phyloP scores from a whole-genome alignment of 148 eudicot genomes.

The Nepenthes gracilis region DNA sequence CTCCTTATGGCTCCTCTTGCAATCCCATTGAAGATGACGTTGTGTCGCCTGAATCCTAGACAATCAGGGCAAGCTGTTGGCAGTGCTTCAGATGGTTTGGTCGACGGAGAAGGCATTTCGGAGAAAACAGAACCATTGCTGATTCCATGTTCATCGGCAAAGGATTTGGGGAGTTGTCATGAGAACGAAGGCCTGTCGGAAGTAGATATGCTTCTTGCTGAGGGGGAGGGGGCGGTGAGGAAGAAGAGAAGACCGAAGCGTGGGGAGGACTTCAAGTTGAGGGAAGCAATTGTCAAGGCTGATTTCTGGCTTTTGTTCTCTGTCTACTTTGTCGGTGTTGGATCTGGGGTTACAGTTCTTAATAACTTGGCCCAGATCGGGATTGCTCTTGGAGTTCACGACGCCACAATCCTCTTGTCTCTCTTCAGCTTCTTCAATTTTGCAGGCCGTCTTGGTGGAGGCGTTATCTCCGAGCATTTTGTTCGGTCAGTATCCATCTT shows the following conservation, averaged over 20 bases:
- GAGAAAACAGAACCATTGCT: slow-evolving; percentile 42
- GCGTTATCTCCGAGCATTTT: slow-evolving; percentile 69
- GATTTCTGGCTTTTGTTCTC: slow-evolving; percentile 90
- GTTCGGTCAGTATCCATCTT: slow-evolving; percentile 36
- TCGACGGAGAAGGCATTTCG: slow-evolving; percentile 12
- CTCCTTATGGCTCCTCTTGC: slow-evolving; percentile 74
- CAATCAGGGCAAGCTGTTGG: slow-evolving; percentile 9
- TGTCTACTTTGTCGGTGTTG: slow-evolving; percentile 86
- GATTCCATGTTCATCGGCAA: slow-evolving; percentile 31
- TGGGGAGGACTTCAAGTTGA: slow-evolving; percentile 76
- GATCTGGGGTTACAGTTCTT: slow-evolving; percentile 84
- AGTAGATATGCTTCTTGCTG: slow-evolving; percentile 59
- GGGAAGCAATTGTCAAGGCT: slow-evolving; percentile 76
- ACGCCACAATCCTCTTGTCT: slow-evolving; percentile 55
- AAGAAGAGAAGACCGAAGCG: slow-evolving; percentile 72
- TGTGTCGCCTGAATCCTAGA: slow-evolving; percentile 29
- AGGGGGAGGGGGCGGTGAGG: slow-evolving; percentile 83
- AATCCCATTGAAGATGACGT: slow-evolving; percentile 80
- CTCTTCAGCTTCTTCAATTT: slow-evolving; percentile 79
- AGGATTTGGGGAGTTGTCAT: slow-evolving; percentile 25
- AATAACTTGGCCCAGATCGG: slow-evolving; percentile 95
- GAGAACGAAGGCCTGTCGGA: slow-evolving; percentile 46
- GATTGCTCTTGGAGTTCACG: slow-evolving; percentile 54
- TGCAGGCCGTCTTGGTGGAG: slow-evolving; percentile 78
- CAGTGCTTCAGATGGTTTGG: slow-evolving; percentile 16